These are phyloP conservation scores for Paramyrothecium roridum DNA, from an alignment of 2,329 filamentous ascomycete genomes.

Conservation along the genomic window DNA sequence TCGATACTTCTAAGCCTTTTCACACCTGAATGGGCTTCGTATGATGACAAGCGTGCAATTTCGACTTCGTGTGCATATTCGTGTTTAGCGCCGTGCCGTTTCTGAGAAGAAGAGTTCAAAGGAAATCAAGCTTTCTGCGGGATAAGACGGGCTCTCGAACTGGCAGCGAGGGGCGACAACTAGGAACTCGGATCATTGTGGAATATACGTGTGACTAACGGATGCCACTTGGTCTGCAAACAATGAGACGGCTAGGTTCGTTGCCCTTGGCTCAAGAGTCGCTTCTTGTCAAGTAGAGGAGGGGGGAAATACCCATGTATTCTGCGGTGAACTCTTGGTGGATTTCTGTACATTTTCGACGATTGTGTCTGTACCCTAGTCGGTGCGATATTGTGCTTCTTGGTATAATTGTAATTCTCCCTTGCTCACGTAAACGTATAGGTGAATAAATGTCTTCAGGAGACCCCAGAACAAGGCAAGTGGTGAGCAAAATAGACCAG, in stretches of 20 bases:
- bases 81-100: neutral
- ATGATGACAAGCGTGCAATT: constrained; percentile 11
- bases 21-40: constrained; percentile 17
- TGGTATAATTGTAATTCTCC: neutral
- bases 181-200: too few species aligned
- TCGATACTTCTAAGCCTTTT: constrained; percentile 34
- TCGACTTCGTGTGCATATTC: constrained; percentile 30
- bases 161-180: too few species aligned
- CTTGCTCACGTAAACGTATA: too few species aligned
- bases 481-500: too few species aligned
- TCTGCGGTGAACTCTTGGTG: neutral
- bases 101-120: too few species aligned
- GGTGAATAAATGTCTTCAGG: too few species aligned
- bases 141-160: too few species aligned
- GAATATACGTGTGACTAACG: too few species aligned
- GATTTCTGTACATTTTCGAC: neutral
- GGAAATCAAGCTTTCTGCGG: too few species aligned
- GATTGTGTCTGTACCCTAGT: neutral
- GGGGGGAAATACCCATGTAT: neutral
- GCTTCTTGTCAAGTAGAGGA: neutral
- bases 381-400: neutral
- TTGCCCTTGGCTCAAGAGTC: neutral
- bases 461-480: too few species aligned
- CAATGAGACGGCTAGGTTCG: too few species aligned
- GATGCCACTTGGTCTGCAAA: too few species aligned